Percentiles rank a stretch among this genome's conserved stretches.
These are phyloP conservation scores for Ustilago bromivora DNA, from an alignment of 1,284 basidiomycete genomes.

Conservation along the genomic window DNA sequence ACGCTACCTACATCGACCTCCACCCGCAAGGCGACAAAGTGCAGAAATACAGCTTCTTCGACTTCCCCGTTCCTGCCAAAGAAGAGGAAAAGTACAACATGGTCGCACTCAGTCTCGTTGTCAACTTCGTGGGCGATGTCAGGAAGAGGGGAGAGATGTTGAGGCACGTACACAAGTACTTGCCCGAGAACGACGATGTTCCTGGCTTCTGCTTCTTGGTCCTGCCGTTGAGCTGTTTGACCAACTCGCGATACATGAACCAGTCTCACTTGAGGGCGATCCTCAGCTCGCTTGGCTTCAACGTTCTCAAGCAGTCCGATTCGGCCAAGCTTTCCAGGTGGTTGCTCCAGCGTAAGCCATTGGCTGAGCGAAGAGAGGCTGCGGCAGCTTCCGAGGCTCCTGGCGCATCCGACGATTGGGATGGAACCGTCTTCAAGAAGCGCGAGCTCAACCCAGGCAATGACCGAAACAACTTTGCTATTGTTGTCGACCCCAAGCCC, in stretches of 20 bases:
- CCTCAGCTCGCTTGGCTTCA: conserved; percentile 69
- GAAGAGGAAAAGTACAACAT: conserved; percentile 66
- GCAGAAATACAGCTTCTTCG: conserved; percentile 69
- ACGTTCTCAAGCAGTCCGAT: conserved; percentile 67
- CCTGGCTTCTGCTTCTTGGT: conserved; percentile 70
- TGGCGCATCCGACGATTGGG: conserved; percentile 45
- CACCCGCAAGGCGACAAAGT: conserved; percentile 70
- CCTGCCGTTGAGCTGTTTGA: conserved; percentile 70
- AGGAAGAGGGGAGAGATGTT: conserved; percentile 66
- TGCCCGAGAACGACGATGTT: conserved; percentile 23
- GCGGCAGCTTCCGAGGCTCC: conserved; percentile 18
- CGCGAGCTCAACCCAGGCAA: conserved; percentile 66
- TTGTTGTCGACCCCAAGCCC: conserved; percentile 47
- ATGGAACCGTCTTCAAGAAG: conserved; percentile 68
- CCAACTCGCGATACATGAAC: conserved; percentile 70
- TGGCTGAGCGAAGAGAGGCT: conserved; percentile 18
- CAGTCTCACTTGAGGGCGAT: conserved; percentile 66
- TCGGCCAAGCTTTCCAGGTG: conserved; percentile 70
- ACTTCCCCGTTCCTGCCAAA: conserved; percentile 59
- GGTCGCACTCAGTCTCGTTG: conserved; percentile 70
- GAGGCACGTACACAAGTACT: conserved; percentile 61
- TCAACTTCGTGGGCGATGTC: conserved; percentile 71
- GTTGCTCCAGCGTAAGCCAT: conserved; percentile 59
- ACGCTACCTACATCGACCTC: conserved; percentile 70
- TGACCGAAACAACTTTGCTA: conserved; percentile 70